Base-by-base conservation (phyloP, 306 rosid genomes). In the Cicer arietinum region DNA sequence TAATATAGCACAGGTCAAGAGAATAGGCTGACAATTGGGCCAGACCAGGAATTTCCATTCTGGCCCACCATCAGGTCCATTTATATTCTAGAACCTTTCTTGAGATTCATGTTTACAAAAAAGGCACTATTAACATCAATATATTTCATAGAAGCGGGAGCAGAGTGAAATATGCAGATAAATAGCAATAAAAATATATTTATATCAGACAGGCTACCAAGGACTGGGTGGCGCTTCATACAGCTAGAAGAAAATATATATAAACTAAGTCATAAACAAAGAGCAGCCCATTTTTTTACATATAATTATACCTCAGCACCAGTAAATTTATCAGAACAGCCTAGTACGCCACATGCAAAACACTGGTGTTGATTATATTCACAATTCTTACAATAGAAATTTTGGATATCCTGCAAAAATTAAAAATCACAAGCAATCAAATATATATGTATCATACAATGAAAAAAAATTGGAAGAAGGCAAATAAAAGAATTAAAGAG, bases 311-410 rank as follows among this genome's bases (percentile, higher is more conserved):
- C 97, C 97, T 94, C 95, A 70, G 96, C 90, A 68, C 85, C 89
- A 0, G 84, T 84, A 80, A 82, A 85, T 77, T 86, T 88, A 71
- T 88, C 90, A 22, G 97, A 94, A 47, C 87, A 86, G 63, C 99
- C 99, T 71, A 92, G 81, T 74, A 78, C 76, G 82, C 99, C 95
- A 67, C 99, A 94, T 69, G 68, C 90, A 80, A 84, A 92, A 88
- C 99, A 94, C 84, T 94, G 97, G 74, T 94, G 99, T 81, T 80
- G 88, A 53, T 86, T 85, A 80, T 68, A 51, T 67, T 86, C 82
- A 39, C 99, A 94, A 85, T 92, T 94, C 86, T 88, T 83, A 65
- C 99, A 94, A 65, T 84, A 71, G 62, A 85, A 94, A 46, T 77
- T 86, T 57, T 73, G 90, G 52, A 81, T 88, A n/a, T 77, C 95